Base-by-base conservation (phyloP, 345 rosid species). In the Noccaea caerulescens region DNA sequence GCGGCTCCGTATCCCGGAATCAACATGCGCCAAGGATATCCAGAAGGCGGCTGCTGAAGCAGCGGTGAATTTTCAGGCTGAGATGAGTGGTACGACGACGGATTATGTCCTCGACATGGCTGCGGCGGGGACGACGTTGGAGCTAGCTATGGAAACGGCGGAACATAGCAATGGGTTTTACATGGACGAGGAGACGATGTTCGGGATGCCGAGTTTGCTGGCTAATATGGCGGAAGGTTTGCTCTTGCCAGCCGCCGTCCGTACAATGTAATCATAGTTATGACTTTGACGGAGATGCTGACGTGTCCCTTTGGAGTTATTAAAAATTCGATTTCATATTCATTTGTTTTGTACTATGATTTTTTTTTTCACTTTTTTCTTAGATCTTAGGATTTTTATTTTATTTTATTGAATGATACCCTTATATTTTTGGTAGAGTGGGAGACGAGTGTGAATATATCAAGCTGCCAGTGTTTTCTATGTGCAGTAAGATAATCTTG, bases 171-270 rank as follows among this genome's bases (percentile, higher is more conserved):
- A 63, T 16, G 77, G 50, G 2, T 56, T 76, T 69, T 84, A 79
- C 6, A 75, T 86, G 82, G 90, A 87, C 30, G 83, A 91, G 9
- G 96, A 91, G 55, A 82, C 53, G n/a, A 80, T 63, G 32, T 88
- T 88, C 51, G 87, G 85, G 14, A 84, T 87, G 87, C 92, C 90
- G 7, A 78, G 74, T 16, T 65, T 87, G 70, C 25, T 84, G 50
- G 79, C 81, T 11, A 80, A 72, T 59, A 91, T 91, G 96, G 97
- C 92, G 0, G 85, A 81, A 50, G 93, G 83, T 13, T 82, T 89
- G 97, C 68, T 89, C 41, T 38, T 92, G 77, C 83, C 96, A n/a
- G 1, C 93, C 84, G 6, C 92, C 87, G 13, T 79, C 73, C 18
- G 71, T 77, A 43, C 69, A 23, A 11, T 66, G 72, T 4, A 52